Conservation (phyloP, 495 filamentous ascomycete genomes). For the Aspergillus ostianus region DNA sequence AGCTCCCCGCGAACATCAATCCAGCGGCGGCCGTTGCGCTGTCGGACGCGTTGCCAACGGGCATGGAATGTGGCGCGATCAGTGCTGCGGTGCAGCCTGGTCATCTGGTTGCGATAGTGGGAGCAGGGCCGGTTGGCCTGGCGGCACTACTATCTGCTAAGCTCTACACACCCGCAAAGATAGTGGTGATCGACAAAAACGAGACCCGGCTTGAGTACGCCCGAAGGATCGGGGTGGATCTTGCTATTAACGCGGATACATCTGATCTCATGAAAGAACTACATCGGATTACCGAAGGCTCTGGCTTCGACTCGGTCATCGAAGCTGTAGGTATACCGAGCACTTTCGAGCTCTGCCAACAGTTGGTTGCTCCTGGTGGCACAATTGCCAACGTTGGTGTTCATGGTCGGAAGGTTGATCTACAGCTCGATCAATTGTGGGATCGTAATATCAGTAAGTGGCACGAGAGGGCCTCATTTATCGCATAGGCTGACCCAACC, state of each 20-base stretch:
- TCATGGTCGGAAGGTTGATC: slow-evolving; percentile 37
- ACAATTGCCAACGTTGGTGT: slow-evolving; percentile 52
- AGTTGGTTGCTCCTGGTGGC: slow-evolving; percentile 47
- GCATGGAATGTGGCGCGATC: slow-evolving; percentile 47
- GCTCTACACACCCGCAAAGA: slow-evolving; percentile 38
- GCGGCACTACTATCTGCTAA: slow-evolving; percentile 44
- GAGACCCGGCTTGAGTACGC: slow-evolving; percentile 39
- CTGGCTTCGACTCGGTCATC: slow-evolving; percentile 51
- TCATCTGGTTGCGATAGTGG: slow-evolving; percentile 44
- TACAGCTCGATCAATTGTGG: slow-evolving; percentile 40
- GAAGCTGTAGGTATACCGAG: slow-evolving; percentile 49
- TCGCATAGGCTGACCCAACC: slow-evolving; percentile 8
- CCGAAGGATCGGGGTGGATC: slow-evolving; percentile 42
- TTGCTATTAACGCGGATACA: slow-evolving; percentile 25
- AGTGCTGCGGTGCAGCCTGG: slow-evolving; percentile 42
- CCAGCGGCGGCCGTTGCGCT: slow-evolving; percentile 38
- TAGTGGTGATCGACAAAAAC: slow-evolving; percentile 44
- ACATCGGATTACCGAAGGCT: slow-evolving; percentile 34
- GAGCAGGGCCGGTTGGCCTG: slow-evolving; percentile 50
- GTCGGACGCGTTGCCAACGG: slow-evolving; percentile 36
- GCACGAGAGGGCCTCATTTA: neutral
- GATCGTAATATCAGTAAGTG: slow-evolving; percentile 39
- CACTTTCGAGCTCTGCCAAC: slow-evolving; percentile 43
- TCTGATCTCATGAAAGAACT: slow-evolving; percentile 29
- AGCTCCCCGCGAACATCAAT: slow-evolving; percentile 36